Percentiles rank a stretch among this genome's conserved stretches.
These are phyloP conservation scores for Candida sithepensis DNA, from an alignment of 805 yeast genomes.

Conservation along the genomic window DNA sequence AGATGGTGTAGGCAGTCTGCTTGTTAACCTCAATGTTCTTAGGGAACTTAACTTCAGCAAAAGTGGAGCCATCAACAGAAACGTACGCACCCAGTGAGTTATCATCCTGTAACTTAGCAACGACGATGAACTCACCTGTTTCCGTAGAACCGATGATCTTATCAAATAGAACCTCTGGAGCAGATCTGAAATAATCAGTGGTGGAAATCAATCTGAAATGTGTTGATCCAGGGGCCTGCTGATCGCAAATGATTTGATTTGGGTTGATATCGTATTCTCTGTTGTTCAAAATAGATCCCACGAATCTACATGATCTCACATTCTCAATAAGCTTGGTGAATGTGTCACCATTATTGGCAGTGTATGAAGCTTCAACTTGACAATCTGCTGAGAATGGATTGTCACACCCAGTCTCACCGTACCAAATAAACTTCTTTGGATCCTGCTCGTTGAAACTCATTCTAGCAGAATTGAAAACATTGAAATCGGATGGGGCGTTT, in stretches of 20 bases:
- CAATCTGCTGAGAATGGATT: conserved; percentile 44
- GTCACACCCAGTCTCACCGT: conserved; percentile 60
- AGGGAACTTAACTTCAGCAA: conserved; percentile 81
- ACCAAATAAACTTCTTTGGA: conserved; percentile 60
- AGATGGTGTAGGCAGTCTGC: conserved; percentile 72
- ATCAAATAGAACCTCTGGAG: conserved; percentile 42
- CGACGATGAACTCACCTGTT: conserved; percentile 67
- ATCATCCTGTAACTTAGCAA: conserved; percentile 55
- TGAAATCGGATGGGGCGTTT: conserved; percentile 49
- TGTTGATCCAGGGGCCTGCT: conserved; percentile 29
- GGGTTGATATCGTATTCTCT: conserved; percentile 30
- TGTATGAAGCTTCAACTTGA: conserved; percentile 52
- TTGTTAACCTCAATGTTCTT: conserved; percentile 52
- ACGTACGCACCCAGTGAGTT: conserved; percentile 63
- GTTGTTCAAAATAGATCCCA: conserved; percentile 47
- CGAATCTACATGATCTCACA: conserved; percentile 63
- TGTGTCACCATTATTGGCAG: conserved; percentile 63
- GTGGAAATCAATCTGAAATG: conserved; percentile 39
- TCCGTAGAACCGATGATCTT: conserved; percentile 70
- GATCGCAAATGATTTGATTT: conserved; percentile 64
- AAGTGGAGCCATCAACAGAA: conserved; percentile 71
- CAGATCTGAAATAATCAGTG: conserved; percentile 45
- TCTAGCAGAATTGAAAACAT: conserved; percentile 33
- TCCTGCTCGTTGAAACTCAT: conserved; percentile 62
- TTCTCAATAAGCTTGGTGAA: conserved; percentile 54